Percentiles rank a stretch among this genome's conserved stretches.
These are phyloP conservation scores for Geoglossum glabrum DNA, from an alignment of 495 filamentous ascomycete genomes.

Conservation along the genomic window DNA sequence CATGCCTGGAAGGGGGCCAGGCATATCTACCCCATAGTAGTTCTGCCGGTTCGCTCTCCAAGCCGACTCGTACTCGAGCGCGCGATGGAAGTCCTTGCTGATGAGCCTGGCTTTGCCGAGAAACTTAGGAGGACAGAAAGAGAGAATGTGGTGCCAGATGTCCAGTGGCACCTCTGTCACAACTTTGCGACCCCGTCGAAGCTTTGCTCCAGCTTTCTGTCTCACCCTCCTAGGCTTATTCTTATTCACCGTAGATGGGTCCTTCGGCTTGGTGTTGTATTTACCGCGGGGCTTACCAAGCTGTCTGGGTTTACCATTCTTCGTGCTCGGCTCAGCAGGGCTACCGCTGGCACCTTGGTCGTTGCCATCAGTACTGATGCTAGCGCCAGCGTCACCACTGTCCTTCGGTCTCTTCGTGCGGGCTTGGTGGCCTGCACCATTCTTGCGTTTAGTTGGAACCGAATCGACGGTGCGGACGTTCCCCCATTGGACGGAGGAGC, in stretches of 20 bases:
- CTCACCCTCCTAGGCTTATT: background rate
- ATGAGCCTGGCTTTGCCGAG: conserved; percentile 10
- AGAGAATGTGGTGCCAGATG: conserved; percentile 10
- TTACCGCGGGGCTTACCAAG: background rate
- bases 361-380: background rate
- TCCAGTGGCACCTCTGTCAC: conserved; percentile 7
- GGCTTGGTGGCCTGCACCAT: background rate
- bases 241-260: background rate
- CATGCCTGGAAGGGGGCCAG: conserved; percentile 11
- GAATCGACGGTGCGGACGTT: background rate
- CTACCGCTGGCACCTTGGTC: background rate
- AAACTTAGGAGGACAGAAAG: conserved; percentile 9
- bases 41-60: conserved; percentile 12
- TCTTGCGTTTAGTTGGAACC: background rate
- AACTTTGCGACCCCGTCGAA: conserved; percentile 9
- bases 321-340: background rate
- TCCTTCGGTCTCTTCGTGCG: background rate
- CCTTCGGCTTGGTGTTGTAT: background rate
- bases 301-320: background rate
- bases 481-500: background rate
- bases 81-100: conserved; percentile 8
- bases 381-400: background rate
- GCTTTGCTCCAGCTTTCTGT: conserved; percentile 4
- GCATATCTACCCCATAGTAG: conserved; percentile 10
- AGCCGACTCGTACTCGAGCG: conserved; percentile 9